These are phyloP conservation scores for Clarkia xantiana DNA, from an alignment of 345 rosid genomes.

Conservation along the genomic window DNA sequence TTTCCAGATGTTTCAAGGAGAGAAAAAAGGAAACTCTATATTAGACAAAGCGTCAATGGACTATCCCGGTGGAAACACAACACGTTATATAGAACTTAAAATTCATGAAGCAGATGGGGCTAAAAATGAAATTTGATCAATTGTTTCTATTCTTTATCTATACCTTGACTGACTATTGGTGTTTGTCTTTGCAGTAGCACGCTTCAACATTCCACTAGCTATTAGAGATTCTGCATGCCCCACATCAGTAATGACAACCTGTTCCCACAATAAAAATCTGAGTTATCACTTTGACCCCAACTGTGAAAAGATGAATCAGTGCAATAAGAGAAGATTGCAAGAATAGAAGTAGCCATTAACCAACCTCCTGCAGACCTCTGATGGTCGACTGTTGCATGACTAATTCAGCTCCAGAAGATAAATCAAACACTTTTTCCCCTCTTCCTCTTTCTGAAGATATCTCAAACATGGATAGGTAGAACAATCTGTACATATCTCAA, in stretches of 20 bases:
- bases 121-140: too few species aligned
- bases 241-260: constrained; percentile 39
- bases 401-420: constrained; percentile 49
- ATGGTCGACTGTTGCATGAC: constrained; percentile 50
- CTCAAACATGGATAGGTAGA: constrained; percentile 34
- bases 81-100: too few species aligned
- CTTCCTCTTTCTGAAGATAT: constrained; percentile 68
- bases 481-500: too few species aligned
- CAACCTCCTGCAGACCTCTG: constrained; percentile 65
- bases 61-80: too few species aligned
- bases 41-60: too few species aligned
- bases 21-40: too few species aligned
- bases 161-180: constrained; percentile 80
- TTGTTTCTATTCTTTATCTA: constrained; percentile 3
- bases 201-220: constrained; percentile 60
- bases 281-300: constrained; percentile 1
- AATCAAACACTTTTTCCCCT: constrained; percentile 56
- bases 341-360: constrained; percentile 6
- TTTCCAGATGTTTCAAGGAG: too few species aligned
- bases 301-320: constrained; percentile 2
- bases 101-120: too few species aligned
- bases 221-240: constrained; percentile 57
- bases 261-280: constrained; percentile 10
- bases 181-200: constrained; percentile 73
- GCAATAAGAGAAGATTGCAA: constrained; percentile 1